Base-by-base conservation (phyloP, 495 filamentous ascomycete genomes). In the Penicillium ochrochloron region DNA sequence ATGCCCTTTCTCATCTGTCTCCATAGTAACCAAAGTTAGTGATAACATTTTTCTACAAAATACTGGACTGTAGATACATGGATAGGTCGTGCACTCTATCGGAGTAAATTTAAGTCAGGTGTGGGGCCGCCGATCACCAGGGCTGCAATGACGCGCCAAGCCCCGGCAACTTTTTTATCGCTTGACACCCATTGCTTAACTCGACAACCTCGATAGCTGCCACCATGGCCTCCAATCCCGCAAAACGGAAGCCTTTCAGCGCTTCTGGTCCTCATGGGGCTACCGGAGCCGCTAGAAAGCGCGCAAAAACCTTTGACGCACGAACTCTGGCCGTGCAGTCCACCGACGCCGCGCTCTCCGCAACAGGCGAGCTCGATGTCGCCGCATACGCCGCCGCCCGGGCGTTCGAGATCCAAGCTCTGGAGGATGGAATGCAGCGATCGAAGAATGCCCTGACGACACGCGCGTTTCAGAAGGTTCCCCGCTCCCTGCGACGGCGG, bases 401-500 rank as follows among this genome's bases (percentile, higher is more conserved):
- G 19, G 87, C 94, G 70, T 96, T 90, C 67, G 94, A 98, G 75
- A 97, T 99, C 70, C 86, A 84, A 44, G 89, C 94, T 1, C 79
- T 99, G 50, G 89, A 95, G 71, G 78, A 86, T 50, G 90, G 91
- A 37, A 94, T 98, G 83, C 77, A 83, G 60, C 84, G 84, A 53
- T 89, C 90, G 33, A 94, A 89, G 69, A 83, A 83, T 48, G 82
- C 82, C 10, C 79, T 89, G 62, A 87, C 85, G 5, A 88, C 83
- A 46, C 83, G 95, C 59, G 93, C 93, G 12, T 97, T 97, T 70
- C 95, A 99, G 75, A 82, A 89, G 61, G 90, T 99, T 15, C 95
- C 95, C 0, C 85, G 92, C 63, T 86, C 89, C 52, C 78, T 99
- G 85, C 81, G 95, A 53, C 82, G 95, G 59, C 83, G 95, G 65